phyloP scores from a whole-genome alignment of 2,329 filamentous ascomycete genomes.

The Cytospora paraplurivora region DNA sequence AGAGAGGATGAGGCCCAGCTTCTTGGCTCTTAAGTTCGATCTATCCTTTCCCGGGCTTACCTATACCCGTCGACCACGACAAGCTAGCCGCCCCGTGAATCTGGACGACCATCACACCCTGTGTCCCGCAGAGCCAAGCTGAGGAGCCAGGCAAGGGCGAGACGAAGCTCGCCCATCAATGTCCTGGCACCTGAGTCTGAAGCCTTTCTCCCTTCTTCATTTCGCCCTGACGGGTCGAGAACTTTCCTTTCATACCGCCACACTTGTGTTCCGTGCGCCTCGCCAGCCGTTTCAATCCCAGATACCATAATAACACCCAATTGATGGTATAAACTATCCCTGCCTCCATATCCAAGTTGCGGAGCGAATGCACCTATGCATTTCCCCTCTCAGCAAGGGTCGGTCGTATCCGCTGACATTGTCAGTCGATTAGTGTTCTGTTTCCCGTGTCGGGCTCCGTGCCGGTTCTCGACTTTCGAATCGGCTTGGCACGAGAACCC shows the following conservation, averaged over 20 bases:
- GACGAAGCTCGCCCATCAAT: constrained; percentile 7
- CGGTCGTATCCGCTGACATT: background rate
- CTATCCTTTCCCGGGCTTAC: background rate
- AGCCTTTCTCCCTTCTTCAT: background rate
- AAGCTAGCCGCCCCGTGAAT: constrained; percentile 5
- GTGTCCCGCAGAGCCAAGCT: constrained; percentile 19
- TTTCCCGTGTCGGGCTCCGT: background rate
- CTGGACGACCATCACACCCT: constrained; percentile 11
- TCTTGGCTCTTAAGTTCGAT: constrained; percentile 10
- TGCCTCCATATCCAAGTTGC: background rate
- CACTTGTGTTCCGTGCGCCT: background rate
- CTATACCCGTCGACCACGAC: background rate
- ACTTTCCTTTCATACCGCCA: background rate
- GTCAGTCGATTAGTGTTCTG: background rate
- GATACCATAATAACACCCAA: background rate
- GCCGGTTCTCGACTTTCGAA: no score
- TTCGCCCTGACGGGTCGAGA: background rate
- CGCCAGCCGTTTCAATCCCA: background rate
- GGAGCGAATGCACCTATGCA: background rate
- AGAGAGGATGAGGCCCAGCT: constrained; percentile 9
- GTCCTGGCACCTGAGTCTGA: constrained; percentile 19
- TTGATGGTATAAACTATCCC: background rate
- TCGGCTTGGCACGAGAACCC: background rate
- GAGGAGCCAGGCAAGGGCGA: constrained; percentile 19
- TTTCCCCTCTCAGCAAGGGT: background rate